Base-by-base conservation (phyloP, 2,329 filamentous ascomycete genomes). In the Aurifilum marmelostoma region DNA sequence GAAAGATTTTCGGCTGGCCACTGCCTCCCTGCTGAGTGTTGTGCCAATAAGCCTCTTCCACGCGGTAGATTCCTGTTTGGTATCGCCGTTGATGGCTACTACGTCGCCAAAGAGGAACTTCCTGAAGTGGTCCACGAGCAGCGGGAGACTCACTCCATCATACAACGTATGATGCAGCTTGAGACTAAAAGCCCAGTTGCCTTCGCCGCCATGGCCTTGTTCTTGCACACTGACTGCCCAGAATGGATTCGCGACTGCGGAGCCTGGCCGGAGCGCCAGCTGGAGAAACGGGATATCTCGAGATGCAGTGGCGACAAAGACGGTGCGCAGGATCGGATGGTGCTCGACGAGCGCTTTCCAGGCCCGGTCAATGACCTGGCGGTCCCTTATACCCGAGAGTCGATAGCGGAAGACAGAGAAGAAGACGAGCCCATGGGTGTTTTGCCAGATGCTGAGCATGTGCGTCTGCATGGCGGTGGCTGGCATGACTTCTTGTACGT, bases 81-180 rank as follows among this genome's bases (percentile, higher is more conserved):
- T 29, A 32, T 37, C 5, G 4, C 39, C 18, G 34, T 34, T 34
- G 34, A 4, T 34, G 12, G 34, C 34, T 34, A 8, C 14, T 9
- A 2, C 24, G 16, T 11, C 11, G 1, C 60, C 32, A 67, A 2
- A 32, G 58, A 76, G 67, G 3, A 80, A 72, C 9, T 72, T 64
- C 2, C 70, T 24, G 34, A 84, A 79, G 0, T 77, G 75, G 2
- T 84, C 76, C 29, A 93, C 80, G 7, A 97, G 80, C 0, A 84
- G 76, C 0, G 89, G 87, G 5, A 97, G 81, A 74, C 92, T 96
- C 70, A 97, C 84, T 7, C 90, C 94, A 77, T 97, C 95, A 75
- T 97, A 98, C 0, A 97, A 83, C 0, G 92, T 92, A 77, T 98
- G 94, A 72, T 97, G 94, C 5, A 97, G 90, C 34, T 83, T 83